These are phyloP conservation scores for Paraphaeosphaeria sporulosa DNA, from an alignment of 2,329 filamentous ascomycete genomes.

Conservation along the genomic window DNA sequence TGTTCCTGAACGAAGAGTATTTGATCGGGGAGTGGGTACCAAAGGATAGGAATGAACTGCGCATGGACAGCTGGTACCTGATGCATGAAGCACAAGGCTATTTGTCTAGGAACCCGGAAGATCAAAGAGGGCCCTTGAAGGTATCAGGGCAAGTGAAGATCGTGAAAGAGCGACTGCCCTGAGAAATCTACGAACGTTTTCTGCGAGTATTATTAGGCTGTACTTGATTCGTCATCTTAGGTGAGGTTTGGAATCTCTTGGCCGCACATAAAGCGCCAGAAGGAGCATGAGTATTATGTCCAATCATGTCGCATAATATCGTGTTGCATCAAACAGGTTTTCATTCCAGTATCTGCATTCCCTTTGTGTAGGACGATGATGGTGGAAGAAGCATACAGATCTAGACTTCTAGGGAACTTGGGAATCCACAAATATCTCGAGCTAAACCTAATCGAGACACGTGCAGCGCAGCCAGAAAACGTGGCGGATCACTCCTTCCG, in stretches of 20 bases:
- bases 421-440: not conserved
- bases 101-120: not conserved
- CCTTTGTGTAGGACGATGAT: too few species aligned
- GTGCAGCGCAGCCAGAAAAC: not conserved
- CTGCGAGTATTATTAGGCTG: too few species aligned
- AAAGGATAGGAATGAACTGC: not conserved
- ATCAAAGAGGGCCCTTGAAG: not conserved
- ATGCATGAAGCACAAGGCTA: not conserved
- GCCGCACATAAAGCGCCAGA: too few species aligned
- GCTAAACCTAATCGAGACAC: conserved; percentile 1
- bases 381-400: not conserved
- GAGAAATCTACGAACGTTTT: too few species aligned
- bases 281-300: too few species aligned
- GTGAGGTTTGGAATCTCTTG: too few species aligned
- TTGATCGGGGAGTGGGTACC: not conserved
- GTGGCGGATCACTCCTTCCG: conserved; percentile 2
- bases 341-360: too few species aligned
- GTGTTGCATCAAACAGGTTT: too few species aligned
- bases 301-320: too few species aligned
- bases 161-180: not conserved
- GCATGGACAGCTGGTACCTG: not conserved
- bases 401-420: not conserved
- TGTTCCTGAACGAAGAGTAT: not conserved
- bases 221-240: too few species aligned
- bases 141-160: not conserved